Base-by-base conservation (phyloP, 352 stramenopile genomes). In the Phytopythium boreale region DNA sequence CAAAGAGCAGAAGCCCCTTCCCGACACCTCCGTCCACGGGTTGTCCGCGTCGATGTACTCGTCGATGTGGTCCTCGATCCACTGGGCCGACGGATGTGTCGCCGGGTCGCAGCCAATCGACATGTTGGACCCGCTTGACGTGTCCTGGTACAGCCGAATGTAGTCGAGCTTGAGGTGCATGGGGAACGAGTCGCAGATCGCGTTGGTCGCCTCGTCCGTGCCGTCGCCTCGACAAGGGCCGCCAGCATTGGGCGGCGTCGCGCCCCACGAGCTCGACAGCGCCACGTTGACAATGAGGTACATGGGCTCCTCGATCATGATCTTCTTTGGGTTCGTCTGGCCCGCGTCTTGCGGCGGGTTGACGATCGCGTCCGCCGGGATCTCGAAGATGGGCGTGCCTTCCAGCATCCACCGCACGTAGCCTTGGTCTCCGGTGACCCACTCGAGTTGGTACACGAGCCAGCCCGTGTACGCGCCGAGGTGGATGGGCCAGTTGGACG, bases 251-350 rank as follows among this genome's bases (percentile, higher is more conserved):
- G 83, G 80, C 2, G 83, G 83, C 27, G 36, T 74, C 4, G 80
- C 59, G 11, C 80, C 77, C 95, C 93, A 98, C 26, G 89, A 84
- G 26, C 71, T 83, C 14, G 89, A 97, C 29, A 98, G 69, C 2
- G 95, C 95, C 20, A 96, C 97, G 76, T 98, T 98, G 61, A 98
- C 82, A 37, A 98, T 86, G 55, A 98, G 68, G 70, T 97, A 97
- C 81, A 96, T 95, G 4, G 95, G 95, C 69, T 98, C 95, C 39
- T 93, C 83, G 24, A 97, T 77, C 79, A 99, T 98, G 61, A 88
- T 85, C 71, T 80, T 96, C 73, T 72, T 86, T 61, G 81, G 90
- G 86, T 75, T 95, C 62, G 53, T 81, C 55, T 85, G 76, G 0
- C 55, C 53, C 0, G 56, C 47, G 46, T 91, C 75, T 43, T 91